Conservation (phyloP, 2,329 filamentous ascomycete species). For the Colletotrichum sp. region DNA sequence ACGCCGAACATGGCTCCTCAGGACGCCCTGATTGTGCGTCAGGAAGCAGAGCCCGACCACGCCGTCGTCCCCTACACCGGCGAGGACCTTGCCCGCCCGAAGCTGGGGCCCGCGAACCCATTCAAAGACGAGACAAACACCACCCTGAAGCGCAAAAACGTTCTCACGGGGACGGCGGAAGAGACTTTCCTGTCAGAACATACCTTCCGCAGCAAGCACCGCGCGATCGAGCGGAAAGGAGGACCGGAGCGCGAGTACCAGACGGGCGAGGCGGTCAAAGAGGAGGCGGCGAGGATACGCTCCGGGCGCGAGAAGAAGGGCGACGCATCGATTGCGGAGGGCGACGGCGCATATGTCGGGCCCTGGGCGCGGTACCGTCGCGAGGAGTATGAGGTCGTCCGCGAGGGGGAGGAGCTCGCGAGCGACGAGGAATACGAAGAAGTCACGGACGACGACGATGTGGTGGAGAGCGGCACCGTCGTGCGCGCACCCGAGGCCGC, state of each 20-base stretch:
- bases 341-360: constrained; percentile 86
- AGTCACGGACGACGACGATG: constrained; percentile 74
- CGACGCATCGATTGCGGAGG: constrained; percentile 82
- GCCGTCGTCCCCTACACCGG: constrained; percentile 71
- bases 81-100: constrained; percentile 71
- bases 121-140: constrained; percentile 68
- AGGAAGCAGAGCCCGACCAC: constrained; percentile 61
- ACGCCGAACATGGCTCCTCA: constrained; percentile 70
- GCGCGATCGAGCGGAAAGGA: constrained; percentile 75
- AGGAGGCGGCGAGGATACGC: constrained; percentile 69
- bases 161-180: constrained; percentile 84
- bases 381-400: constrained; percentile 75
- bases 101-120: constrained; percentile 75
- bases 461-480: constrained; percentile 68
- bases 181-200: constrained; percentile 91
- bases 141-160: constrained; percentile 76
- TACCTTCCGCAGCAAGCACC: constrained; percentile 86
- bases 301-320: constrained; percentile 86
- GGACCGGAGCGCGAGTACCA: constrained; percentile 62
- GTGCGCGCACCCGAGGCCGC: constrained; percentile 61
- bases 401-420: constrained; percentile 75
- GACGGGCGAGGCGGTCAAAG: constrained; percentile 66
- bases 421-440: constrained; percentile 82
- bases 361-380: constrained; percentile 89
- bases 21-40: constrained; percentile 66